These are phyloP conservation scores for Hymenoscyphus salicellus DNA, from an alignment of 2,329 filamentous ascomycete genomes.

Conservation along the genomic window DNA sequence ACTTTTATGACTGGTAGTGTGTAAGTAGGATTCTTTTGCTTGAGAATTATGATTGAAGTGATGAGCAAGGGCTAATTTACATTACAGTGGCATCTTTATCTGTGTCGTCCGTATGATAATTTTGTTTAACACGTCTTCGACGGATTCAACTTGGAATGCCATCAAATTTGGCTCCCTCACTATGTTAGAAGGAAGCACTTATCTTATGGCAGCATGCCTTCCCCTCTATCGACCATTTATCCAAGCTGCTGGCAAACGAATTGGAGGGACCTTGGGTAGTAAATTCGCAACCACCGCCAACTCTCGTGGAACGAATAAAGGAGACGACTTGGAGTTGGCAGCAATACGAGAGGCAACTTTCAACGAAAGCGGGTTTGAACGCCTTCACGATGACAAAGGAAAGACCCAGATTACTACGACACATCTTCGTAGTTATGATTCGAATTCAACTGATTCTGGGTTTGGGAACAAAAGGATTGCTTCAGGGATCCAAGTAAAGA, in stretches of 20 bases:
- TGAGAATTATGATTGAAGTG: background rate
- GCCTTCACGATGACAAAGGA: background rate
- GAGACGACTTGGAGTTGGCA: constrained; percentile 1
- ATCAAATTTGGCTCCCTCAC: constrained; percentile 4
- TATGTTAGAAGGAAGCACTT: constrained; percentile 6
- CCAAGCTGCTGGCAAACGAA: constrained; percentile 1
- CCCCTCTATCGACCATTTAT: constrained; percentile 1
- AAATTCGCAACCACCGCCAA: background rate
- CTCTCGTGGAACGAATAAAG: constrained; percentile 4
- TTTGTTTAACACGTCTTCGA: background rate
- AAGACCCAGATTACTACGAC: background rate
- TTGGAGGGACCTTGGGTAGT: background rate
- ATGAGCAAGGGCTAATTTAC: background rate
- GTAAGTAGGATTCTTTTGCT: background rate
- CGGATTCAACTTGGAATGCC: constrained; percentile 5
- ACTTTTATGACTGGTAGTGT: constrained; percentile 6
- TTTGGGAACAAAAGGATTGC: background rate
- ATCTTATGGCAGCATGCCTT: constrained; percentile 1
- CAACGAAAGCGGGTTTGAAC: constrained; percentile 4
- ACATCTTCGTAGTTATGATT: background rate
- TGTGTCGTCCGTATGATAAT: background rate
- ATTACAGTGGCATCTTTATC: background rate
- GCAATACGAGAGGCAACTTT: background rate
- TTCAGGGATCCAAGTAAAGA: background rate
- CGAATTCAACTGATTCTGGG: background rate